A percentile compares a stretch with the other conserved stretches of the same genome.
Evolutionary conservation across 371 early-diverging fungal genomes (phyloP).

Genomic region (Mortierella sp.): DNA sequence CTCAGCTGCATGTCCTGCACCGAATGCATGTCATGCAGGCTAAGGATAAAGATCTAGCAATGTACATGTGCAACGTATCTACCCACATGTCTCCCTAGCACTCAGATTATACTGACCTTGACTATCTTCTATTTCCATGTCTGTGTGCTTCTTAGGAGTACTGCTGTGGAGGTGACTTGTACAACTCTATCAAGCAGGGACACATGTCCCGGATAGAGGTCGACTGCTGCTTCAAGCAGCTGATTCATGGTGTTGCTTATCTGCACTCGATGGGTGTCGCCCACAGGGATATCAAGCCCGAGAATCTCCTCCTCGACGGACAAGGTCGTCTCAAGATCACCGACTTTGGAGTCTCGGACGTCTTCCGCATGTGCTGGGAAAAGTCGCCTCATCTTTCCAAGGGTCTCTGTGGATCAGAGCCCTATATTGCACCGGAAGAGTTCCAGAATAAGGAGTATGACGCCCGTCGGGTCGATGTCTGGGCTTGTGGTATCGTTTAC

Average conservation of each 20-base stretch:
- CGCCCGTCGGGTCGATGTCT: slow-evolving; percentile 84
- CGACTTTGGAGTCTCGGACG: slow-evolving; percentile 97
- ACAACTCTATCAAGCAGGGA: slow-evolving; percentile 77
- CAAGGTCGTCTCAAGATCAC: slow-evolving; percentile 92
- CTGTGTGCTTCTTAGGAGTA: slow-evolving; percentile 52
- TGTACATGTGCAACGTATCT: no score
- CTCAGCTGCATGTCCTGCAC: no score
- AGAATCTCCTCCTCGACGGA: slow-evolving; percentile 91
- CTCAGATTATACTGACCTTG: no score
- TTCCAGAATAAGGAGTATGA: slow-evolving; percentile 76
- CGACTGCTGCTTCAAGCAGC: slow-evolving; percentile 92
- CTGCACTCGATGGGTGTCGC: slow-evolving; percentile 96
- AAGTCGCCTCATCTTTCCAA: slow-evolving; percentile 70
- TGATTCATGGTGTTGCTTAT: slow-evolving; percentile 89
- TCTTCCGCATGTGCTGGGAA: slow-evolving; percentile 87
- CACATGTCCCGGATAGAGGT: slow-evolving; percentile 81
- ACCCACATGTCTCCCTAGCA: no score
- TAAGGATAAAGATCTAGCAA: no score
- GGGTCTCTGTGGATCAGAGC: slow-evolving; percentile 88
- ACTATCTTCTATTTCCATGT: slow-evolving; percentile 2
- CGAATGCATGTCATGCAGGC: no score
- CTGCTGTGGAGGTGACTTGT: slow-evolving; percentile 89
- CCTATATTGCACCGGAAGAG: slow-evolving; percentile 94
- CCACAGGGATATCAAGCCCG: slow-evolving; percentile 90
- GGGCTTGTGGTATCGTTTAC: slow-evolving; percentile 88